Evolutionary conservation across 1,284 basidiomycete species (phyloP), one percentile per base, ranked within the genome.

Genomic region (Leccinum laetum): DNA sequence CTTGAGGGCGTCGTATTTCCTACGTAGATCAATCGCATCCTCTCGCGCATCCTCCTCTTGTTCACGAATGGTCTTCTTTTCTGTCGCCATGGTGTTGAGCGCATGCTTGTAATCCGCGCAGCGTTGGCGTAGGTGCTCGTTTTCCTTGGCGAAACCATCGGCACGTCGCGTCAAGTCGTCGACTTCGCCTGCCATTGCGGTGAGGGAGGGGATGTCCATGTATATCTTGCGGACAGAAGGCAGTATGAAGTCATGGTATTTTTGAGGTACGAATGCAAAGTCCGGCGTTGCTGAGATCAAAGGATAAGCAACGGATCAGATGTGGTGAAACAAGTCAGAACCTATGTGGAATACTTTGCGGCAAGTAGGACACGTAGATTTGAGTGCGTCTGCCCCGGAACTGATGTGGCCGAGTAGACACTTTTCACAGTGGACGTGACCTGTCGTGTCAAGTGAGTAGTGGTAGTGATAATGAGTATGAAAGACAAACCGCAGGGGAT

Each of bases 351-450:
- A 91, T 16, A 73, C 52, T 3, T 80, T 74, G 24, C 88, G 83
- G 73, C 88, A 91, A 2, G 83, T 83, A 2, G 89, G 89, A 69
- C 88, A 90, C 16, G 79, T 69, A 69, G 83, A 77, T 64, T 74
- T 73, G 67, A 77, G 75, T 37, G 73, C 80, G 64, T 83, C 77
- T 57, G 79, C 72, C 16, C 79, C 78, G 5, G 80, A 74, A n/a
- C 76, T 76, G 52, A 87, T 81, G 68, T 86, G 79, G 29, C 74
- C 69, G 2, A 78, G 77, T 9, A 90, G 78, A 67, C 89, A 90
- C 18, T 77, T 75, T 61, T 83, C 82, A 75, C 88, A 90, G 70
- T 86, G 85, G 16, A 90, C 73, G 66, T 90, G 88, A 24, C 89
- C 87, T 89, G 64, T 57, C 8, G 18, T 11, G 7, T 11, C 52